Conservation (phyloP, 768 basidiomycete genomes). For the Cystobasidium tubakii region DNA sequence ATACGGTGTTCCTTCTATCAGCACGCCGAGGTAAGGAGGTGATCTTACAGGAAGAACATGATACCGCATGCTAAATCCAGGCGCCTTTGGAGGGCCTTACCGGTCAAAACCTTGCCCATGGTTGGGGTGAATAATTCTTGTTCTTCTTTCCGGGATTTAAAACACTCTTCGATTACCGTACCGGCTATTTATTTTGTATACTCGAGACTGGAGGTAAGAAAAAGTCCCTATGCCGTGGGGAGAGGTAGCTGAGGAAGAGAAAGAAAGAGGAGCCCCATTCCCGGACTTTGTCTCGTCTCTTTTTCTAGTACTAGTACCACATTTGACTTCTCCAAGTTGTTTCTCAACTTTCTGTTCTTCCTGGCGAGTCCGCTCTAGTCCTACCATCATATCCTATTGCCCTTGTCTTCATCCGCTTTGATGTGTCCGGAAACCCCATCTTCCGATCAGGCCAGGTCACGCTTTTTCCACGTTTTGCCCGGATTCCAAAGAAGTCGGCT, state of each 20-base stretch:
- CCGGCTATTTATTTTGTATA: no score
- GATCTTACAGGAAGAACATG: slow-evolving; percentile 7
- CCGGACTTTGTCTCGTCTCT: not conserved
- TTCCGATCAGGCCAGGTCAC: not conserved
- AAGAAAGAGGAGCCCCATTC: not conserved
- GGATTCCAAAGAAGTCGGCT: no score
- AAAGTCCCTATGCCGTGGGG: not conserved
- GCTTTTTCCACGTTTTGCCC: no score
- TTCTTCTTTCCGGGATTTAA: not conserved
- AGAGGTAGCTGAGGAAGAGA: not conserved
- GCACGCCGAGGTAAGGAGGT: no score
- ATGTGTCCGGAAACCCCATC: not conserved
- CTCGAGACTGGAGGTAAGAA: not conserved
- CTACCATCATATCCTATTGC: not conserved
- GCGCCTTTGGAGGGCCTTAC: slow-evolving; percentile 1
- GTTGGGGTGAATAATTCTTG: not conserved
- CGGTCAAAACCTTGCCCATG: not conserved
- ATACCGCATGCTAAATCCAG: slow-evolving; percentile 11
- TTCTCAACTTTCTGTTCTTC: slow-evolving; percentile 7
- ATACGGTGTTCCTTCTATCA: no score
- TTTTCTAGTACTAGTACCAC: not conserved
- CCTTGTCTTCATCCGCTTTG: not conserved
- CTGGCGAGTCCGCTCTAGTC: not conserved
- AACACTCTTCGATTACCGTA: not conserved
- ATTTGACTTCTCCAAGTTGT: no score